These are phyloP conservation scores for Euphorbia pulcherrima DNA, from an alignment of 345 rosid genomes.

Conservation along the genomic window DNA sequence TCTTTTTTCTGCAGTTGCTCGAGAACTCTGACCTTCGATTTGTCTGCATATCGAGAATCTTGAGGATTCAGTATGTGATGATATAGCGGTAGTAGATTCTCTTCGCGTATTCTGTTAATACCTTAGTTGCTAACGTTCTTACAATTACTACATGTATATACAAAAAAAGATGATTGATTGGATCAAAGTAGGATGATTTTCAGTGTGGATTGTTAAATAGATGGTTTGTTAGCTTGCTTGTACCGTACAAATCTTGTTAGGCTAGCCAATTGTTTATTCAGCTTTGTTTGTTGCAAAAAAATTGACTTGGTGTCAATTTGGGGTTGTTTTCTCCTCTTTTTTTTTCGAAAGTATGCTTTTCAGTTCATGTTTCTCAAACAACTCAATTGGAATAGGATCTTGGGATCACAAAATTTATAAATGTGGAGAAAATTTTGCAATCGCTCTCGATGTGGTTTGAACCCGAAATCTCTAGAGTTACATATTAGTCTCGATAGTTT, in stretches of 20 bases:
- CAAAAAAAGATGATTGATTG: not conserved
- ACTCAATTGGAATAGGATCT: no score
- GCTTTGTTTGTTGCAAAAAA: not conserved
- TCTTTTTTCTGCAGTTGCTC: constrained; percentile 67
- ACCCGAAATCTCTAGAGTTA: no score
- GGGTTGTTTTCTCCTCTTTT: no score
- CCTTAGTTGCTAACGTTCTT: constrained; percentile 5
- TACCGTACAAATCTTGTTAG: not conserved
- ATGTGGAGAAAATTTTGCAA: no score
- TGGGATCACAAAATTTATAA: no score
- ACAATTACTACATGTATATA: constrained; percentile 3
- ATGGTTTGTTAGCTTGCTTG: not conserved
- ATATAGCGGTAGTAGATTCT: not conserved
- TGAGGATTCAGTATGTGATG: constrained; percentile 28
- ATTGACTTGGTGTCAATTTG: no score
- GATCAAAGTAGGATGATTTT: not conserved
- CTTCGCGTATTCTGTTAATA: not conserved
- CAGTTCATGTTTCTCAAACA: no score
- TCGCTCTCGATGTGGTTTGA: no score
- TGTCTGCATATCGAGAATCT: constrained; percentile 55
- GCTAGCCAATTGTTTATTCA: not conserved
- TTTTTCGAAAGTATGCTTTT: no score
- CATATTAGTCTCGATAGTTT: no score
- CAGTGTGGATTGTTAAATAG: not conserved
- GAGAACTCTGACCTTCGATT: constrained; percentile 83